Evolutionary conservation across 2,329 filamentous ascomycete species (phyloP).

Genomic region (Dothidotthia symphoricarpi): DNA sequence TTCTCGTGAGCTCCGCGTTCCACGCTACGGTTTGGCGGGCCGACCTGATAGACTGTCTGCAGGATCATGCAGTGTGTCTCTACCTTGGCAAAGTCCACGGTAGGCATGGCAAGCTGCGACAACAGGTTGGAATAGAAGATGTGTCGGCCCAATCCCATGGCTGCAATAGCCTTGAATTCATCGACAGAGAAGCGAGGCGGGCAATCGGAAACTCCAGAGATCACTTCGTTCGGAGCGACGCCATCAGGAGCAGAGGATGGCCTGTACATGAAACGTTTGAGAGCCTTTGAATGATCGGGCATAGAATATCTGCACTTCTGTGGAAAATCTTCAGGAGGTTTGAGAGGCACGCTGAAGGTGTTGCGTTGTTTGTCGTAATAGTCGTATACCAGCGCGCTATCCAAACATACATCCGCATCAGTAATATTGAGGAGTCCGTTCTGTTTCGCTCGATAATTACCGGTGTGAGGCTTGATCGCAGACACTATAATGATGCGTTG

Average conservation of each 20-base stretch:
- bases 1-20: conserved; percentile 41
- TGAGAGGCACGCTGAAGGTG: conserved; percentile 14
- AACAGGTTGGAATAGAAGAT: conserved; percentile 60
- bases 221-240: conserved; percentile 50
- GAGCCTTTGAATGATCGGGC: conserved; percentile 24
- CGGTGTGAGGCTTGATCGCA: conserved; percentile 36
- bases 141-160: conserved; percentile 49
- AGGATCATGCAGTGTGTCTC: conserved; percentile 51
- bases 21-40: conserved; percentile 29
- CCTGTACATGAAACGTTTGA: conserved; percentile 47
- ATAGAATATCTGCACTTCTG: conserved; percentile 46
- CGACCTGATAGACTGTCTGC: conserved; percentile 53
- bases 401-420: conserved; percentile 45
- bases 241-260: conserved; percentile 26
- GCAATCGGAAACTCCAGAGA: conserved; percentile 44
- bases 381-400: conserved; percentile 47
- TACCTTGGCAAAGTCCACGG: conserved; percentile 52
- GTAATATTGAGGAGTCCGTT: conserved; percentile 23
- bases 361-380: conserved; percentile 25
- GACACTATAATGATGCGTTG: conserved; percentile 40
- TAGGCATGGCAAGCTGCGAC: conserved; percentile 48
- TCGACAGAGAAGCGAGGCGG: conserved; percentile 51
- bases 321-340: conserved; percentile 14
- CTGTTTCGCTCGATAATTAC: conserved; percentile 37
- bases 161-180: conserved; percentile 55